Percentiles rank a stretch among this genome's conserved stretches.
phyloP scores from a whole-genome alignment of 768 basidiomycete genomes.

The Tubosaeta sp. region DNA sequence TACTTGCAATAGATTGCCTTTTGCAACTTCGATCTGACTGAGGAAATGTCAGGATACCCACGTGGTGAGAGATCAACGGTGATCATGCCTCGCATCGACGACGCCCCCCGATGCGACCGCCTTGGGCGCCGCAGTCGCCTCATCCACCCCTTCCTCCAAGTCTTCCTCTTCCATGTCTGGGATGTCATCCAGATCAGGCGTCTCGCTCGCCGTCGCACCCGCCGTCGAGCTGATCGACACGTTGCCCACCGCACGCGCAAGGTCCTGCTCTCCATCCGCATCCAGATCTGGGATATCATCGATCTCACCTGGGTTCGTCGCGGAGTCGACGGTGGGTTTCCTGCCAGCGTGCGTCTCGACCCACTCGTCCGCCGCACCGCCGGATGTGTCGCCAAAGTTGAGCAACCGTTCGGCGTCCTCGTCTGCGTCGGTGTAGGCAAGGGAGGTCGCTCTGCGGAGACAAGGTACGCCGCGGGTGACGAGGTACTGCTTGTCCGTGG shows the following conservation, averaged over 20 bases:
- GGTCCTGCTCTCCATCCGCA: constrained; percentile 55
- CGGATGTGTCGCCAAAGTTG: constrained; percentile 66
- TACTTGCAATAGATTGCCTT: constrained; percentile 86
- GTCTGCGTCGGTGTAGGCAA: constrained; percentile 93
- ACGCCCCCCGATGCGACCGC: constrained; percentile 29
- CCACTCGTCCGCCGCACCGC: constrained; percentile 80
- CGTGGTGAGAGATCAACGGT: not conserved
- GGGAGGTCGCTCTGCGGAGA: constrained; percentile 85
- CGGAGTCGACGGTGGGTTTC: constrained; percentile 46
- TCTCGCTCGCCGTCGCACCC: constrained; percentile 43
- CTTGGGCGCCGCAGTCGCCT: constrained; percentile 70
- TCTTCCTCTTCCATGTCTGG: constrained; percentile 99
- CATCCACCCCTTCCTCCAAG: constrained; percentile 83
- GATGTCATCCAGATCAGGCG: constrained; percentile 95
- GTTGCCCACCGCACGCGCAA: constrained; percentile 42
- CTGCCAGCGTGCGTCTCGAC: constrained; percentile 95
- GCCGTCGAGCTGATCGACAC: constrained; percentile 40
- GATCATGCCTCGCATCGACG: constrained; percentile 47
- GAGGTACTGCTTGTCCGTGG: constrained; percentile 93
- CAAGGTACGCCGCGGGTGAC: constrained; percentile 96
- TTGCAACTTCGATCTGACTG: constrained; percentile 63
- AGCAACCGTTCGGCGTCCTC: constrained; percentile 94
- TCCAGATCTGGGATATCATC: constrained; percentile 89
- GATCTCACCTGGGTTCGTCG: constrained; percentile 60
- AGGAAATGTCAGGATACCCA: not conserved